A percentile compares a stretch with the other conserved stretches of the same genome.
phyloP scores from a whole-genome alignment of 2,329 filamentous ascomycete species.

The Didymellaceae sp. region DNA sequence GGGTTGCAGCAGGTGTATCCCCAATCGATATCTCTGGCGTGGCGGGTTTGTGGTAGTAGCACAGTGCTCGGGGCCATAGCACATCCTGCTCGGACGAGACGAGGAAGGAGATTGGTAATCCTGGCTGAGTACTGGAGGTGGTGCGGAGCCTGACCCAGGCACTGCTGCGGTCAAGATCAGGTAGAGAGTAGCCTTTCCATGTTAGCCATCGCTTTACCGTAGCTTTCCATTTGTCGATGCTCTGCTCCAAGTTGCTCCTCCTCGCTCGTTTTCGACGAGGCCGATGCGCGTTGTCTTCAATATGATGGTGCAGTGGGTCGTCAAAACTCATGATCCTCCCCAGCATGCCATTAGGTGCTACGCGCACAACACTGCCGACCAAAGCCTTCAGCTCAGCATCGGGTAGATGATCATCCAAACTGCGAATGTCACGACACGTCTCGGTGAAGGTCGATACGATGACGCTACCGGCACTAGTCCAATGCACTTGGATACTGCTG shows the following conservation, averaged over 20 bases:
- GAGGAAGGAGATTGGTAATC: slow-evolving; percentile 21
- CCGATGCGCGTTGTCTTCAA: slow-evolving; percentile 28
- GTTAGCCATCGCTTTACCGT: slow-evolving; percentile 43
- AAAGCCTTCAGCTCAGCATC: slow-evolving; percentile 28
- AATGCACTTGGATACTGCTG: slow-evolving; percentile 41
- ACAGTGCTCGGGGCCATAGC: slow-evolving; percentile 47
- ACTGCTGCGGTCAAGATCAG: slow-evolving; percentile 29
- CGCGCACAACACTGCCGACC: slow-evolving; percentile 39
- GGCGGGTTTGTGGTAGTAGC: slow-evolving; percentile 32
- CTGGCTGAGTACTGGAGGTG: slow-evolving; percentile 16
- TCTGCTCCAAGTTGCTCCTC: slow-evolving; percentile 34
- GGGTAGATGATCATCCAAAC: slow-evolving; percentile 22
- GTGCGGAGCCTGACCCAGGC: slow-evolving; percentile 45
- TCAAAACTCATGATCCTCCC: slow-evolving; percentile 42
- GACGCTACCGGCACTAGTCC: slow-evolving; percentile 45
- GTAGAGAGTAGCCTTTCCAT: slow-evolving; percentile 43
- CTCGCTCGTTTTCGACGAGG: slow-evolving; percentile 35
- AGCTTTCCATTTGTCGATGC: slow-evolving; percentile 44
- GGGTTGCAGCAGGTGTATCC: slow-evolving; percentile 1
- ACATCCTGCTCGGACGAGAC: slow-evolving; percentile 31
- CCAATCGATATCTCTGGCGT: background rate
- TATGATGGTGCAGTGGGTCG: slow-evolving; percentile 29
- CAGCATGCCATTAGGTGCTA: slow-evolving; percentile 44
- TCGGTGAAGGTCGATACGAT: slow-evolving; percentile 41
- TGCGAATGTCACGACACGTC: slow-evolving; percentile 29